These are phyloP conservation scores for Ogataea siamensis DNA, from an alignment of 805 yeast genomes.

Conservation along the genomic window DNA sequence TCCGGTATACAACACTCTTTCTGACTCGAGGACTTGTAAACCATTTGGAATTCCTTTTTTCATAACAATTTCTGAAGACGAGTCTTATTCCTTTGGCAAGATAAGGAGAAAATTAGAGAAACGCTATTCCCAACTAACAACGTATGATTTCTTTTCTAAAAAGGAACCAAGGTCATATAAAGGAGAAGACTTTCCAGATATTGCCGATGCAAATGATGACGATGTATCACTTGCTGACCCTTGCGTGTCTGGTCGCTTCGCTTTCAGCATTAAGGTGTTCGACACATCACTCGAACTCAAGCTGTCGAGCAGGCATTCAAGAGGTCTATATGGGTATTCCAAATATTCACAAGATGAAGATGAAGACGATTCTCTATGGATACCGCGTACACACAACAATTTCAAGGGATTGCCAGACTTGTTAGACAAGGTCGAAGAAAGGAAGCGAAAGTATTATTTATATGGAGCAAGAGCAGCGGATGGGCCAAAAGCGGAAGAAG, in stretches of 20 bases:
- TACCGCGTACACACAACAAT: conserved; percentile 41
- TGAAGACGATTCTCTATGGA: conserved; percentile 38
- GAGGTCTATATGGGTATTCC: conserved; percentile 12
- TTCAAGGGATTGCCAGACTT: conserved; percentile 41
- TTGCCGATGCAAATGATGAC: conserved; percentile 28
- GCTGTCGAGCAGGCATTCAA: conserved; percentile 17
- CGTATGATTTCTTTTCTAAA: conserved; percentile 37
- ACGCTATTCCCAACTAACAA: conserved; percentile 46
- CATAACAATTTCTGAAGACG: conserved; percentile 52
- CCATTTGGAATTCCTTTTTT: conserved; percentile 79
- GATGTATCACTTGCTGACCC: conserved; percentile 54
- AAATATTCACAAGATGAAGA: conserved; percentile 18
- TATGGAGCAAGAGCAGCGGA: background rate
- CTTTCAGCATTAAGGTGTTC: conserved; percentile 44
- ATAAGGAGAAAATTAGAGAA: conserved; percentile 58
- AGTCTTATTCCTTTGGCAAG: conserved; percentile 52
- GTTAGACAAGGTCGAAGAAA: conserved; percentile 30
- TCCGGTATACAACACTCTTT: conserved; percentile 55
- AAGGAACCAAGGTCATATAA: conserved; percentile 19
- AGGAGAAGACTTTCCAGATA: conserved; percentile 29
- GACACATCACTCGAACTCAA: conserved; percentile 32
- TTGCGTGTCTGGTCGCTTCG: conserved; percentile 46
- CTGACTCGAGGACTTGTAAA: conserved; percentile 38
- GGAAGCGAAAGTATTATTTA: conserved; percentile 25
- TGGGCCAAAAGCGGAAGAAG: no score